Evolutionary conservation across 1,284 basidiomycete species (phyloP).

Genomic region (Papiliotrema laurentii): DNA sequence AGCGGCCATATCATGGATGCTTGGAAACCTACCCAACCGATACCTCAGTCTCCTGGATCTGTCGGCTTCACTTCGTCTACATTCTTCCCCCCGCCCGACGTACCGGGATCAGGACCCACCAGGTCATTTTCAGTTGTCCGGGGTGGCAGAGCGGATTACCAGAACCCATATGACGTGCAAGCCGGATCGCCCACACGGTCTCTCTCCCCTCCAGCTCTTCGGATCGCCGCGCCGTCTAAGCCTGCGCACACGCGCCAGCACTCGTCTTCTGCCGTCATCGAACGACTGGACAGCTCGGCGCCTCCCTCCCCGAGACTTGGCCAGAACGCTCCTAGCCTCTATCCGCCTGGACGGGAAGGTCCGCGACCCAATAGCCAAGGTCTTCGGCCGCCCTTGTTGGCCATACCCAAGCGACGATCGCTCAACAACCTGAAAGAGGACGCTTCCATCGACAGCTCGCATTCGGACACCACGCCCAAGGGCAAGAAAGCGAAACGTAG

Average conservation of each 20-base stretch:
- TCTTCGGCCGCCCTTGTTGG: slow-evolving; percentile 25
- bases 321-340: slow-evolving; percentile 10
- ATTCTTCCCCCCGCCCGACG: slow-evolving; percentile 12
- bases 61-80: slow-evolving; percentile 15
- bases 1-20: slow-evolving; percentile 37
- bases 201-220: slow-evolving; percentile 16
- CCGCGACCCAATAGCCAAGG: slow-evolving; percentile 23
- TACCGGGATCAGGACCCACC: slow-evolving; percentile 10
- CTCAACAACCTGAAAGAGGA: slow-evolving; percentile 36
- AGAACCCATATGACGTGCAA: slow-evolving; percentile 27
- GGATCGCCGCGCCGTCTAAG: slow-evolving; percentile 17
- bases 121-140: slow-evolving; percentile 42
- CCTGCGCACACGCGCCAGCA: slow-evolving; percentile 24
- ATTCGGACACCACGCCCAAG: slow-evolving; percentile 11
- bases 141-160: slow-evolving; percentile 37
- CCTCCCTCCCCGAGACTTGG: slow-evolving; percentile 10
- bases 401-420: slow-evolving; percentile 34
- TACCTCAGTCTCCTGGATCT: slow-evolving; percentile 10
- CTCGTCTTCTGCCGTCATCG: slow-evolving; percentile 30
- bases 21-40: slow-evolving; percentile 21
- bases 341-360: slow-evolving; percentile 9
- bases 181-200: not conserved
- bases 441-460: slow-evolving; percentile 13
- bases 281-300: slow-evolving; percentile 9
- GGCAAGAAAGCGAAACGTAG: slow-evolving; percentile 16